Base-by-base conservation (phyloP, 2,329 filamentous ascomycete species). In the Lachnellula subtilissima region DNA sequence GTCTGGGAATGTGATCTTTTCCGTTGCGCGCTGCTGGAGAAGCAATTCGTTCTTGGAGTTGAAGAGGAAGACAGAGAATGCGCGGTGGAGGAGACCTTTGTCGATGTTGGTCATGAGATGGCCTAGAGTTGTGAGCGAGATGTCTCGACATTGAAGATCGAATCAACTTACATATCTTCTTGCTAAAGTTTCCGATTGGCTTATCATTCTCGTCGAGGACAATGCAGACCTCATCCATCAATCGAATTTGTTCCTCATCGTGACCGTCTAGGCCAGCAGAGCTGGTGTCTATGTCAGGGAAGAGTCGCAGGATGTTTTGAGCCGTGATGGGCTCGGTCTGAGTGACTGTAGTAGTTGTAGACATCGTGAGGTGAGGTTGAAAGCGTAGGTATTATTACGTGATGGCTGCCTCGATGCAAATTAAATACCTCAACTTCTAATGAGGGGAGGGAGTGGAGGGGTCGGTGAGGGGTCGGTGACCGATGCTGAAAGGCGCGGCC, bases 221-320 rank as follows among this genome's bases (percentile, higher is more conserved):
- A 71, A 99, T 97, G 81, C 94, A 99, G 50, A 97, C 88, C 78
- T 97, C 94, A 69, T 99, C 93, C 94, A 99, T 99, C 68, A 99
- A 77, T 50, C 93, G 87, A 68, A 97, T 96, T 77, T 99, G 94
- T 78, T 97, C 93, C 72, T 89, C 93, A 77, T 97, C 92, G 77
- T 97, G 95, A 51, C 93, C 94, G 55, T 87, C 87, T 46, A 97
- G 81, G 56, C 91, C 90, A 52, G 83, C 80, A 61, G 76, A 75
- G 66, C 86, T 86, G 58, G 84, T 85, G 74, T 88, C 79, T 73
- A 85, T 83, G 71, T 97, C 91, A 52, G 91, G 91, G 74, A 97
- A 97, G 49, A 97, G 83, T 60, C 85, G 86, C 57, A 93, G 80
- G 67, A 99, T 91, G 68, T 88, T 90, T 66, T 94, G 85, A 17